Evolutionary conservation across 2,329 filamentous ascomycete species (phyloP), one percentile per base, ranked within the genome.

Genomic region (Ophiostoma sp.): DNA sequence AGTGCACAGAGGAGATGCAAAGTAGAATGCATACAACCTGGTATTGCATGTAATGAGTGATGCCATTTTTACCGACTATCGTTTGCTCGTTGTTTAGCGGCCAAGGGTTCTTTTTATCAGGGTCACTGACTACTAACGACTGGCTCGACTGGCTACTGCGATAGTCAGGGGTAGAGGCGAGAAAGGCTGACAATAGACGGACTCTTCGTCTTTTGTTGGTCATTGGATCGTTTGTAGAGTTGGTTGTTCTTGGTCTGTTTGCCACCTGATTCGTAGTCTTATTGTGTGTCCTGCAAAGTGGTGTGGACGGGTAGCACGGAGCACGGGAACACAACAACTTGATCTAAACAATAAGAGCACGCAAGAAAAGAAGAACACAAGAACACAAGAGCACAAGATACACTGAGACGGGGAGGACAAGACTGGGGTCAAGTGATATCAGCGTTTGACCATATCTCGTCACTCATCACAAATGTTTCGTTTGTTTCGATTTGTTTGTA

Each of bases 401-500:
- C 17, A 17, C 25, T 59, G 55, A 28, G 11, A 59, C 17, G 17
- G 15, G 42, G 42, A 48, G 42, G 42, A 48, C 42, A n/a, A 15
- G 33, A 64, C 59, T 42, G 36, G 59, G 55, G n/a, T 64, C 63
- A 48, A 66, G 15, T 48, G 63, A 42, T 48, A 8, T 15, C 33
- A 17, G 63, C 36, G 61, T 66, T 42, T 28, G 61, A 45, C 61
- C 61, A 42, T 48, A 6, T 39, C 33, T 50, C 3, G 28, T 63
- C 42, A 17, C 42, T 48, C 22, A 22, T 45, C 36, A 39, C 33
- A 12, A 42, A 42, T 69, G 64, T 70, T 63, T 73, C 39, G 64
- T 52, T 73, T 70, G 68, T 69, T 69, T 69, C 48, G 45, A 28
- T 69, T 69, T 36, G 66, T 55, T 48, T 48, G 39, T 5, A 28